These are phyloP conservation scores for Lentithecium fluviatile DNA, from an alignment of 495 filamentous ascomycete species.

Conservation along the genomic window DNA sequence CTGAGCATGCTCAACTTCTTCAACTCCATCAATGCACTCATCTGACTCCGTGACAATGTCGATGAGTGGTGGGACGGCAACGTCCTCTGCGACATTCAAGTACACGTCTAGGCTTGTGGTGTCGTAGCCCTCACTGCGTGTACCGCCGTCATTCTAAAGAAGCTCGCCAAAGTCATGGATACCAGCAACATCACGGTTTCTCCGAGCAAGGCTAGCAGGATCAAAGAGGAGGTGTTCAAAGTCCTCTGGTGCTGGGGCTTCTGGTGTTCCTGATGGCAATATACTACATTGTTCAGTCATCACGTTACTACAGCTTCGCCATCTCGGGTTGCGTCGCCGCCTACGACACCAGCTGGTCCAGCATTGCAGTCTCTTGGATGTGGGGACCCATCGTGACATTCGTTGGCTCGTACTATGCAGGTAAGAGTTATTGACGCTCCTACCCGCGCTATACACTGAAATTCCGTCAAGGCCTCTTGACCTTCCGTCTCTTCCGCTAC, in stretches of 20 bases:
- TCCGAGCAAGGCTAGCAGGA: constrained; percentile 53
- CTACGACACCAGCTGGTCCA: constrained; percentile 69
- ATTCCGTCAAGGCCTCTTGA: constrained; percentile 53
- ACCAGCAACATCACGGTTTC: constrained; percentile 59
- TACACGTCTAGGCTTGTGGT: constrained; percentile 63
- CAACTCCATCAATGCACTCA: constrained; percentile 71
- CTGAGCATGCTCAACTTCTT: constrained; percentile 63
- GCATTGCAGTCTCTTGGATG: constrained; percentile 61
- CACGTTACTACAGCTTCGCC: constrained; percentile 70
- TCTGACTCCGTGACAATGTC: constrained; percentile 76
- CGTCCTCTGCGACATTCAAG: constrained; percentile 80
- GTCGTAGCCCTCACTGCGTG: constrained; percentile 64
- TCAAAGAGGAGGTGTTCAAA: constrained; percentile 57
- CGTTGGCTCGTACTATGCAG: constrained; percentile 64
- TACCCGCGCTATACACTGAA: constrained; percentile 18
- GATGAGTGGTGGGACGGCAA: constrained; percentile 67
- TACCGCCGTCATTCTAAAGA: constrained; percentile 68
- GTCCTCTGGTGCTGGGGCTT: constrained; percentile 65
- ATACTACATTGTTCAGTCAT: constrained; percentile 66
- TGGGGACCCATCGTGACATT: constrained; percentile 67
- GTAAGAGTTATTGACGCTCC: constrained; percentile 53
- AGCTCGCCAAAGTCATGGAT: constrained; percentile 67
- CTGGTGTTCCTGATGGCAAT: constrained; percentile 61
- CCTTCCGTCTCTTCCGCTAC: constrained; percentile 67
- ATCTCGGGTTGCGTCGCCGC: constrained; percentile 70